Evolutionary conservation across 2,329 filamentous ascomycete species (phyloP).

Genomic region (Arthrobotrys sinensis): DNA sequence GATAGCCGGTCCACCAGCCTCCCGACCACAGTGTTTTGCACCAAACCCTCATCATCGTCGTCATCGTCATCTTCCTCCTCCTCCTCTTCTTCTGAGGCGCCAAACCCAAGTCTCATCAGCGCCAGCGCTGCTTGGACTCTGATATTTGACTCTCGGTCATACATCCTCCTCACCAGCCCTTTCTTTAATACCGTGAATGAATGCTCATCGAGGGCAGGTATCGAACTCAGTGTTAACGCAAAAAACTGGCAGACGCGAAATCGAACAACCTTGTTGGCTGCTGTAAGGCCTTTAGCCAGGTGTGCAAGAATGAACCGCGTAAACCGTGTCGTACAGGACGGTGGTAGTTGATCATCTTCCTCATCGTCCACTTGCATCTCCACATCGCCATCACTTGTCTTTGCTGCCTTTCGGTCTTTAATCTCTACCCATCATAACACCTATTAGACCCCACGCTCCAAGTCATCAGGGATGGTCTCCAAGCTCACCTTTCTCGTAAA

Average conservation of each 20-base stretch:
- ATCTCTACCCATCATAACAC: constrained; percentile 61
- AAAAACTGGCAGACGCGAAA: constrained; percentile 92
- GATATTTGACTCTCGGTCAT: constrained; percentile 94
- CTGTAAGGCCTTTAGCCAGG: constrained; percentile 81
- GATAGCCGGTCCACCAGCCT: constrained; percentile 85
- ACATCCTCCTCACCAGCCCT: constrained; percentile 84
- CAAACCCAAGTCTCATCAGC: constrained; percentile 75
- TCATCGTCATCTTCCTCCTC: constrained; percentile 80
- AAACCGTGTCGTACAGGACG: constrained; percentile 87
- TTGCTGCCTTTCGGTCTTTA: constrained; percentile 65
- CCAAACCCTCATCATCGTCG: constrained; percentile 77
- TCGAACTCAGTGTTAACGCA: constrained; percentile 89
- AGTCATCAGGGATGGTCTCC: neutral
- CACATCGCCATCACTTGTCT: constrained; percentile 68
- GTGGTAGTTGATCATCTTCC: constrained; percentile 79
- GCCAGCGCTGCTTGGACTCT: constrained; percentile 92
- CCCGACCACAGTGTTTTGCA: constrained; percentile 76
- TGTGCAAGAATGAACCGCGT: constrained; percentile 81
- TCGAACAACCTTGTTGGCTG: constrained; percentile 93
- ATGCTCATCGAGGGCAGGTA: constrained; percentile 78
- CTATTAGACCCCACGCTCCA: constrained; percentile 65
- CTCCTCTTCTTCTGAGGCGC: constrained; percentile 81
- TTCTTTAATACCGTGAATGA: constrained; percentile 84
- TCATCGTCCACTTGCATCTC: constrained; percentile 75
- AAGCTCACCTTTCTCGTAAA: constrained; percentile 72